These are phyloP conservation scores for Backusella parvicylindrica DNA, from an alignment of 192 early-diverging fungal species.

Conservation along the genomic window DNA sequence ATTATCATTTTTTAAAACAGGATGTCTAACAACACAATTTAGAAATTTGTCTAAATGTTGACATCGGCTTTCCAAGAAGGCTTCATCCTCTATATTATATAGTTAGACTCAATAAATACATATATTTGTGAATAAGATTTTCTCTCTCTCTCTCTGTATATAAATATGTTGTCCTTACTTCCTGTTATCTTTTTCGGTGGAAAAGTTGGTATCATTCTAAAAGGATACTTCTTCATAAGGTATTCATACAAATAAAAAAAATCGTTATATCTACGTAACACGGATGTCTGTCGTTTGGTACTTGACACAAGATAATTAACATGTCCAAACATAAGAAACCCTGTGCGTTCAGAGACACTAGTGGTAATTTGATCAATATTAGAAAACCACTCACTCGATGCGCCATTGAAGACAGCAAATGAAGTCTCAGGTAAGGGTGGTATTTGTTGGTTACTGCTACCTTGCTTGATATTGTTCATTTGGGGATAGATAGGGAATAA, in stretches of 20 bases:
- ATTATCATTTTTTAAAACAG: slow-evolving; percentile 60
- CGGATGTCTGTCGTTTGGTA: slow-evolving; percentile 48
- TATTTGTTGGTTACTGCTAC: not conserved
- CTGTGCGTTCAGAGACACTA: slow-evolving; percentile 45
- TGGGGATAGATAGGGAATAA: not conserved
- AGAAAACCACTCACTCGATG: slow-evolving; percentile 38
- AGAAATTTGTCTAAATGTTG: slow-evolving; percentile 67
- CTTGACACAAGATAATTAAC: slow-evolving; percentile 83
- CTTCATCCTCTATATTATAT: slow-evolving; percentile 34
- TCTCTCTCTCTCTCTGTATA: not conserved
- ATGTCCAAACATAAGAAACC: slow-evolving; percentile 66
- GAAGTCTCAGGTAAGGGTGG: not conserved
- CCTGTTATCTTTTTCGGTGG: slow-evolving; percentile 83
- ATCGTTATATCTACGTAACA: slow-evolving; percentile 85
- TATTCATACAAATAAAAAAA: slow-evolving; percentile 85
- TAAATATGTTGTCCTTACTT: slow-evolving; percentile 18
- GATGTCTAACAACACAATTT: slow-evolving; percentile 68
- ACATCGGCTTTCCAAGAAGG: slow-evolving; percentile 66
- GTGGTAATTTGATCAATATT: slow-evolving; percentile 53
- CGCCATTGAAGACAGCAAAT: too few species aligned
- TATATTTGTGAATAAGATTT: not conserved
- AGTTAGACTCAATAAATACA: too few species aligned
- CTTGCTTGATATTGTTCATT: too few species aligned
- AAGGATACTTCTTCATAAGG: slow-evolving; percentile 75
- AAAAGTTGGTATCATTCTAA: slow-evolving; percentile 71